Percentiles rank a stretch among this genome's conserved stretches.
Conservation (phyloP, 495 filamentous ascomycete species). For the Penicillium argentinense region DNA sequence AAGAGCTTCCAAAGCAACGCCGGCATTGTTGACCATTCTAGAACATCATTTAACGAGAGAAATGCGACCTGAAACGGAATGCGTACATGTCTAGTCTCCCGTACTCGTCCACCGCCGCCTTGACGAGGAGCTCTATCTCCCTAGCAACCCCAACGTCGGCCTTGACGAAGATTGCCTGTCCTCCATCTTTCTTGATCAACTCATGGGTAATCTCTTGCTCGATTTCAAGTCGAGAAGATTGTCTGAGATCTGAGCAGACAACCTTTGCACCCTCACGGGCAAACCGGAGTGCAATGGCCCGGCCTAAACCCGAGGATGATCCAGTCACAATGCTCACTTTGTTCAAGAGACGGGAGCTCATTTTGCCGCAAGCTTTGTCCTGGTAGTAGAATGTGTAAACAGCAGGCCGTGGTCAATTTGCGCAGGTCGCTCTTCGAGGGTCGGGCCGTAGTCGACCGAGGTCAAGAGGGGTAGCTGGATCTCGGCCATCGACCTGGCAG, state of each 20-base stretch:
- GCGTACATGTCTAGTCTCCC: constrained; percentile 47
- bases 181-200: background rate
- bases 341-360: background rate
- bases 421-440: too few relatives aligned
- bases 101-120: constrained; percentile 8
- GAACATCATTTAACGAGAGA: background rate
- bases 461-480: background rate
- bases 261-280: background rate
- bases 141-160: background rate
- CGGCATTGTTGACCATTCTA: constrained; percentile 56
- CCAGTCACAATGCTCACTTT: background rate
- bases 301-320: background rate
- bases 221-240: background rate
- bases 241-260: background rate
- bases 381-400: background rate
- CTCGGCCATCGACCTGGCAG: too few relatives aligned
- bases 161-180: background rate
- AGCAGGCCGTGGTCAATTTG: background rate
- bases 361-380: background rate
- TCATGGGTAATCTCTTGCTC: constrained; percentile 1
- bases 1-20: constrained; percentile 26
- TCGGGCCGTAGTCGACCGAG: background rate
- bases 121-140: background rate
- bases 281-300: background rate
- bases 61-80: background rate